Percentiles rank a stretch among this genome's conserved stretches.
phyloP scores from a whole-genome alignment of 805 yeast species.

The Kurtzmaniella cleridarum region DNA sequence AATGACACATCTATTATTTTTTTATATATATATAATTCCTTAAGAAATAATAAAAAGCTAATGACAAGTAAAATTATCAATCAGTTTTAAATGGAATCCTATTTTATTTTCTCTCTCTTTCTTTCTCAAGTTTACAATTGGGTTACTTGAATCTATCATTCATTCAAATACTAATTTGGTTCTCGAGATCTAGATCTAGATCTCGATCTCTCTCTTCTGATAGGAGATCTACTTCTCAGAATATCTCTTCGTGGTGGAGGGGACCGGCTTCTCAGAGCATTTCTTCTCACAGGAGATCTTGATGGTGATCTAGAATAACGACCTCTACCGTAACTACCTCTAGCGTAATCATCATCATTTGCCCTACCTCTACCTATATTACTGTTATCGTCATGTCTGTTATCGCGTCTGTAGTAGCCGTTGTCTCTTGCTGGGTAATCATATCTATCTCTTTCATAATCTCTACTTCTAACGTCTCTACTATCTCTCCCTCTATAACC shows the following conservation, averaged over 20 bases:
- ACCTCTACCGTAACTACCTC: conserved; percentile 10
- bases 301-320: conserved; percentile 30
- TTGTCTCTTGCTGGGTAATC: conserved; percentile 10
- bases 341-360: conserved; percentile 2
- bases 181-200: too few relatives aligned
- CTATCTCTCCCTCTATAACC: conserved; percentile 5
- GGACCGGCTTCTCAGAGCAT: conserved; percentile 15
- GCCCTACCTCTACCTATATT: conserved; percentile 11
- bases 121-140: too few relatives aligned
- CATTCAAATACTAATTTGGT: too few relatives aligned
- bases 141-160: too few relatives aligned
- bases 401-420: conserved; percentile 6
- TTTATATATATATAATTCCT: too few relatives aligned
- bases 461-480: conserved; percentile 5
- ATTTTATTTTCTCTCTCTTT: too few relatives aligned
- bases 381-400: conserved; percentile 8
- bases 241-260: conserved; percentile 29
- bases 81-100: too few relatives aligned
- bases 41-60: too few relatives aligned
- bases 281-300: conserved; percentile 21
- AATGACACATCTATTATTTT: too few relatives aligned
- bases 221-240: conserved; percentile 11
- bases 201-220: not conserved
- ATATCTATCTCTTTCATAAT: conserved; percentile 8
- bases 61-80: too few relatives aligned